Conservation (phyloP, 129 eudicot genomes). For the Silybum marianum region DNA sequence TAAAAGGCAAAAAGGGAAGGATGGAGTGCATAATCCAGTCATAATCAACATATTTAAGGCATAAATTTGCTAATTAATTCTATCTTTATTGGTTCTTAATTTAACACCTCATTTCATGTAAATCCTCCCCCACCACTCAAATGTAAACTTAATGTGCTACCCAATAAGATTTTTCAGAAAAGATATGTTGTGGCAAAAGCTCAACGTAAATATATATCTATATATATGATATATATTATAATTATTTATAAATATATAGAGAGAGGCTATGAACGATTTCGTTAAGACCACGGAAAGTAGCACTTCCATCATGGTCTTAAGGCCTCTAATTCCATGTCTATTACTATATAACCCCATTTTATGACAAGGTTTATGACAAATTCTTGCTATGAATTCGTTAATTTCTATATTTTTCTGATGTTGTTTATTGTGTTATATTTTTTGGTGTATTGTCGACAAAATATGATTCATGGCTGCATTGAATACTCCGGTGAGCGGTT, state of each 20-base stretch:
- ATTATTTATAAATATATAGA: background rate
- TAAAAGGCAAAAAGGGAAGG: slow-evolving; percentile 5
- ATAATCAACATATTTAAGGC: slow-evolving; percentile 15
- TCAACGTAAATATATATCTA: background rate
- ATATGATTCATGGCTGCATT: too few relatives aligned
- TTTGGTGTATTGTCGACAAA: background rate
- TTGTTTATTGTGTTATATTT: background rate
- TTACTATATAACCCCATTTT: background rate
- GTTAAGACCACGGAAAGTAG: background rate
- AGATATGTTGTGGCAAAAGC: background rate
- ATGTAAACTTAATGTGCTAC: background rate
- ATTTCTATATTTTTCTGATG: background rate
- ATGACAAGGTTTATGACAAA: background rate
- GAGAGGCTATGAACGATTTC: background rate
- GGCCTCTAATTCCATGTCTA: background rate
- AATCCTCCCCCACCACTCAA: background rate
- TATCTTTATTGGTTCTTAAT: background rate
- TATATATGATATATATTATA: too few relatives aligned
- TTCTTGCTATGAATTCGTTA: background rate
- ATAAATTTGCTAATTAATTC: background rate
- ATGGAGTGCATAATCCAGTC: slow-evolving; percentile 30
- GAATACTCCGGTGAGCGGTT: background rate
- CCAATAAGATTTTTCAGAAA: background rate
- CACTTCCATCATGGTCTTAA: too few relatives aligned
- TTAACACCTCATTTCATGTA: background rate